Conservation (phyloP, 108 stramenopile species). For the Nannochloropsis salina region DNA sequence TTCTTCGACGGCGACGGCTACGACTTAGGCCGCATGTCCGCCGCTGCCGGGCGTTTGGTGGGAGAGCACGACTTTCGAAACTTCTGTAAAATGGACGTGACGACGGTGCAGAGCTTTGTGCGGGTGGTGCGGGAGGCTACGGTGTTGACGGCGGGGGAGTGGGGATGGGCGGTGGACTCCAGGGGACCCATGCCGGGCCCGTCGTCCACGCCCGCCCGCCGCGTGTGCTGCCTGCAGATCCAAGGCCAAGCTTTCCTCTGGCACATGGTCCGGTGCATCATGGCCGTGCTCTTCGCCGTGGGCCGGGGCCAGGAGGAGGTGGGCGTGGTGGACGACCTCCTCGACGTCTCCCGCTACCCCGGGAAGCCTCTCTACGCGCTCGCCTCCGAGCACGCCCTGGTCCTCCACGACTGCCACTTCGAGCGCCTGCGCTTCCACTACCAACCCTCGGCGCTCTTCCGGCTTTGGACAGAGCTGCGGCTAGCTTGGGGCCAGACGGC, state of each 20-base stretch:
- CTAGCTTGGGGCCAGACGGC: not conserved
- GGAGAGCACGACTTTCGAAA: slow-evolving; percentile 97
- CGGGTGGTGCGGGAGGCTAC: not conserved
- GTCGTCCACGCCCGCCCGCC: slow-evolving; percentile 24
- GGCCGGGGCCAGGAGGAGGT: slow-evolving; percentile 73
- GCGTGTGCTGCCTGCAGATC: slow-evolving; percentile 66
- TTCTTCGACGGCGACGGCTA: slow-evolving; percentile 66
- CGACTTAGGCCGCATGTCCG: slow-evolving; percentile 63
- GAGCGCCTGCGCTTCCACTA: slow-evolving; percentile 56
- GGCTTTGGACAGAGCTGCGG: slow-evolving; percentile 20
- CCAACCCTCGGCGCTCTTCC: slow-evolving; percentile 14
- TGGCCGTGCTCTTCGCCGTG: slow-evolving; percentile 72
- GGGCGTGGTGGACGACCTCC: slow-evolving; percentile 62
- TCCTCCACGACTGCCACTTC: slow-evolving; percentile 69
- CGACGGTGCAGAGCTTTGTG: slow-evolving; percentile 37
- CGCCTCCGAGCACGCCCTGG: slow-evolving; percentile 73
- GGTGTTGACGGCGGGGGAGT: not conserved
- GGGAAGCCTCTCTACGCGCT: slow-evolving; percentile 80
- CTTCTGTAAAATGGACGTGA: slow-evolving; percentile 91
- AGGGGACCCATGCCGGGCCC: not conserved
- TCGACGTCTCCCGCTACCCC: slow-evolving; percentile 69
- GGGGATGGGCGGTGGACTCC: not conserved
- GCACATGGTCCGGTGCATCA: slow-evolving; percentile 95
- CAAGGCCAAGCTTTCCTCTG: slow-evolving; percentile 86
- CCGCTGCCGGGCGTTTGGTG: slow-evolving; percentile 63